Conservation (phyloP, 495 filamentous ascomycete species). For the Penicillium odoratum region DNA sequence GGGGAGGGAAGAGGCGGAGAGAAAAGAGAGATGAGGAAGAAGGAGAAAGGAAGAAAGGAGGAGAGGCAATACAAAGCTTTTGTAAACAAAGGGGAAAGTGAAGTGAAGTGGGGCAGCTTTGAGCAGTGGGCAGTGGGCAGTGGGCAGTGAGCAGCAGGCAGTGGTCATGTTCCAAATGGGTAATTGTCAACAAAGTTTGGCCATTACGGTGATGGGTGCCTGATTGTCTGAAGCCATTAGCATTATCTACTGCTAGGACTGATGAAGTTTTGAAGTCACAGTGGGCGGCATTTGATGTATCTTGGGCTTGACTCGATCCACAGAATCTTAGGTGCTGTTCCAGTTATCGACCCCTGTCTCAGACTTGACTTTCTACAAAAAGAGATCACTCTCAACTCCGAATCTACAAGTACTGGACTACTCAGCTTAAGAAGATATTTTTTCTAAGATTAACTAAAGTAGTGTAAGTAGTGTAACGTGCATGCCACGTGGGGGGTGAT, state of each 20-base stretch:
- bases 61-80: not conserved
- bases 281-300: no score
- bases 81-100: not conserved
- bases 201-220: no score
- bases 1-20: not conserved
- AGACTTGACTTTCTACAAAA: not conserved
- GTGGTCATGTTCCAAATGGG: no score
- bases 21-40: not conserved
- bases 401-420: not conserved
- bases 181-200: no score
- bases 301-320: not conserved
- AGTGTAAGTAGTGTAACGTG: not conserved
- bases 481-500: not conserved
- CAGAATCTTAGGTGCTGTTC: not conserved
- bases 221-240: no score
- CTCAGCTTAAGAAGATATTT: not conserved
- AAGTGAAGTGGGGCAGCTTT: not conserved
- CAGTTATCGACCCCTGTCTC: not conserved
- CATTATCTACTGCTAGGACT: no score
- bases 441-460: not conserved
- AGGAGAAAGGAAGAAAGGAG: not conserved
- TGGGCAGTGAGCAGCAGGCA: no score
- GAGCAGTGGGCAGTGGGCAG: no score
- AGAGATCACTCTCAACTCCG: not conserved
- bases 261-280: no score